Percentiles rank a stretch among this genome's conserved stretches.
phyloP scores from a whole-genome alignment of 2,329 filamentous ascomycete genomes.

The Calcarisporium arbuscula region DNA sequence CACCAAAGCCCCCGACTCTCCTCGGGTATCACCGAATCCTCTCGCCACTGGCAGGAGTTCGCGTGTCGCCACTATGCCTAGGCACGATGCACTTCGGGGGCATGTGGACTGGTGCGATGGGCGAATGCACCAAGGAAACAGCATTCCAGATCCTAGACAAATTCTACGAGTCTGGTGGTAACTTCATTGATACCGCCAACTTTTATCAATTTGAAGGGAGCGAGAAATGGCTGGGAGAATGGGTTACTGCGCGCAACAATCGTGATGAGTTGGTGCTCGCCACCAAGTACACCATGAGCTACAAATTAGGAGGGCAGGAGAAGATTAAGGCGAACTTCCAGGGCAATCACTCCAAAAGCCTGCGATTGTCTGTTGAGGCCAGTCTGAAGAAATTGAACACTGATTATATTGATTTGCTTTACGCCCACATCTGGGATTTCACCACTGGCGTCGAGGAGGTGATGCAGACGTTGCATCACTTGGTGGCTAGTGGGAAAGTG shows the following conservation, averaged over 20 bases:
- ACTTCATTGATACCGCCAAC: conserved; percentile 62
- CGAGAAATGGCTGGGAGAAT: conserved; percentile 52
- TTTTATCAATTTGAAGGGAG: conserved; percentile 53
- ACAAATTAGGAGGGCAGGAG: conserved; percentile 29
- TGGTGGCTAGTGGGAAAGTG: conserved; percentile 35
- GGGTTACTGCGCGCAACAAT: conserved; percentile 41
- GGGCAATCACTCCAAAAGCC: conserved; percentile 36
- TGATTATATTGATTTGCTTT: conserved; percentile 38
- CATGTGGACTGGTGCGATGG: conserved; percentile 39
- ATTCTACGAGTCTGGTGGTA: conserved; percentile 52
- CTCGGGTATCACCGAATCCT: too few relatives aligned
- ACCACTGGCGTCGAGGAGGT: conserved; percentile 35
- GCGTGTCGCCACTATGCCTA: conserved; percentile 45
- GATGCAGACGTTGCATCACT: conserved; percentile 33
- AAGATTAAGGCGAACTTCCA: conserved; percentile 32
- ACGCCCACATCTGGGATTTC: conserved; percentile 39
- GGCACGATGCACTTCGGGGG: conserved; percentile 48
- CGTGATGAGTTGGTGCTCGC: conserved; percentile 49
- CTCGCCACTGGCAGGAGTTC: conserved; percentile 4
- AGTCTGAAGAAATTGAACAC: conserved; percentile 39
- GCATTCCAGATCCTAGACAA: conserved; percentile 52
- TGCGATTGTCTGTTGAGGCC: conserved; percentile 35
- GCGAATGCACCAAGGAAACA: conserved; percentile 46
- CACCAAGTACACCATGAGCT: conserved; percentile 50
- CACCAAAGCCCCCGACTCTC: too few relatives aligned